Evolutionary conservation across 768 basidiomycete species (phyloP), one percentile per base, ranked within the genome.

Genomic region (Naganishia vaughanmartiniae): DNA sequence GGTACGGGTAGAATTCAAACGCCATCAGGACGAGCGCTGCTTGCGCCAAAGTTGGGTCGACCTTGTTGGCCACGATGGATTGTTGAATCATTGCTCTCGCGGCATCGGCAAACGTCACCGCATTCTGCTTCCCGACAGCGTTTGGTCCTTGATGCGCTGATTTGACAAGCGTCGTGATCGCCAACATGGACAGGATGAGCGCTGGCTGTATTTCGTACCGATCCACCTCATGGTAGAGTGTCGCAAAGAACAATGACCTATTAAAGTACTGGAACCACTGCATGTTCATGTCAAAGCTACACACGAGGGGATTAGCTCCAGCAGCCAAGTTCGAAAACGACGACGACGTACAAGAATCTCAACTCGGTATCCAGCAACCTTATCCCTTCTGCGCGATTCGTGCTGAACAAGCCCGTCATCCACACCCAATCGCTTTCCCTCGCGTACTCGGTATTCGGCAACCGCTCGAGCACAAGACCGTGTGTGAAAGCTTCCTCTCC

Each of bases 71-170:
- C n/a, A 66, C 53, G 60, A 72, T 67, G 17, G 71, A 72, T 55
- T 72, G 71, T n/a, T 72, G 71, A 19, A 72, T 69, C 71, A 72
- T 72, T 14, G 58, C 30, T 48, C 65, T 67, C 33, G 67, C 67
- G 2, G 71, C 67, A 19, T 72, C 71, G 19, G 71, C 71, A 26
- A 55, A 69, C 34, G 46, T 55, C 10, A 67, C 33, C 24, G 71
- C 67, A 12, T 56, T 51, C 33, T 72, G 48, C 31, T 67, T 58
- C 0, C 67, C 67, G 0, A 58, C 31, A 3, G 48, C 55, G n/a
- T 21, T 24, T 2, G 71, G 71, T 5, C 53, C 66, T 39, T 67
- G 66, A 17, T 53, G 36, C 36, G 42, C 51, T 12, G 71, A 56
- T 31, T 67, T 67, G 58, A 68, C 48, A 15, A 72, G 71, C 14